A percentile compares a stretch with the other conserved stretches of the same genome.
Conservation (phyloP, 2,329 filamentous ascomycete genomes). For the Elsinoe australis region DNA sequence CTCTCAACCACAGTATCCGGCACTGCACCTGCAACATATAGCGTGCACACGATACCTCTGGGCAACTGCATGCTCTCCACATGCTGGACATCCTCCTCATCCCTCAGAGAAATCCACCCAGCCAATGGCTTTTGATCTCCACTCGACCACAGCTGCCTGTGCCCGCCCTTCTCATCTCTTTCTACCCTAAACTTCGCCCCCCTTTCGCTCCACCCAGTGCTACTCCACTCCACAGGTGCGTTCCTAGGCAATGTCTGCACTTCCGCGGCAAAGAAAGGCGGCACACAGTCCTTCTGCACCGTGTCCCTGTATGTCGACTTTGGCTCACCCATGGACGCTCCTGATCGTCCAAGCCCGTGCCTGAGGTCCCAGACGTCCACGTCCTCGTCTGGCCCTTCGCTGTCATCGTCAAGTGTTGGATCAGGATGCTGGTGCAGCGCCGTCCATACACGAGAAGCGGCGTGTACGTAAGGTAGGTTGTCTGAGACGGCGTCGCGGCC, state of each 20-base stretch:
- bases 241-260: conserved; percentile 68
- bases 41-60: background rate
- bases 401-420: conserved; percentile 17
- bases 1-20: background rate
- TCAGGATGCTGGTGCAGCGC: too few relatives aligned
- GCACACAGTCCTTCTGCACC: conserved; percentile 27
- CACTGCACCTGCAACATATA: background rate
- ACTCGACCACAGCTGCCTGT: background rate
- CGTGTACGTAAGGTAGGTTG: conserved; percentile 26
- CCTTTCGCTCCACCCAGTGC: conserved; percentile 13
- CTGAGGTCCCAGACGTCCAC: conserved; percentile 60
- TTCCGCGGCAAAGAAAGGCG: conserved; percentile 67
- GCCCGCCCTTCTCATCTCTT: background rate
- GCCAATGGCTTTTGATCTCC: background rate
- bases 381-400: conserved; percentile 42
- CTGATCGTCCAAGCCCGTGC: conserved; percentile 37
- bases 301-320: conserved; percentile 30
- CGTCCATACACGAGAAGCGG: conserved; percentile 38
- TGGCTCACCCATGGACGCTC: conserved; percentile 22
- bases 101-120: background rate
- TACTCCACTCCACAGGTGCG: conserved; percentile 69
- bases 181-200: conserved; percentile 1
- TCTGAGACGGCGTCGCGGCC: conserved; percentile 35
- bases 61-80: background rate
- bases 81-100: background rate